Base-by-base conservation (phyloP, 805 yeast species). In the Starmerella gropengiesseri region DNA sequence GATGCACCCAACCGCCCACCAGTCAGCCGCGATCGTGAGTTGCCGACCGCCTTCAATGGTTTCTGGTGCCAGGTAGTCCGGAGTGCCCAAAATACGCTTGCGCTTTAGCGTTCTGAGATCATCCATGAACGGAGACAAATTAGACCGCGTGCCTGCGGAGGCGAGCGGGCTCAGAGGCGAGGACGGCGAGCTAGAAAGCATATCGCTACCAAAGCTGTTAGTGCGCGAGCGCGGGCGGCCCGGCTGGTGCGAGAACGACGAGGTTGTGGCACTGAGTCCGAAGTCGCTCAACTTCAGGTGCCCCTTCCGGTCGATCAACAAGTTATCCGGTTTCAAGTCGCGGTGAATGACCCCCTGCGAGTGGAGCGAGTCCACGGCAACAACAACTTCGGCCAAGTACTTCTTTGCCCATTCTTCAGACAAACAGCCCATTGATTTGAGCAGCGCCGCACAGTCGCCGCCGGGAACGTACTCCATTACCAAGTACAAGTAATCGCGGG, bases 1-100 rank as follows among this genome's bases (percentile, higher is more conserved):
- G 11, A 91, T 85, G 60, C 97, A 89, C 0, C 99, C 99, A 26
- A 89, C 74, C 2, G 97, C 84, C 99, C 99, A 91, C 98, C 98
- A 87, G 64, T 87, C 96, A n/a, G 89, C 77, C 49, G 78, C 73
- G 49, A 77, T 86, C 47, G 78, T 82, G 12, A 49, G 45, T 58
- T 89, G 95, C 0, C 82, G 80, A 1, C 71, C 68, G 30, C 96
- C 97, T 31, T 72, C 67, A 48, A 91, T 85, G 0, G 95, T 87
- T 58, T 91, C 99, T 0, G 99, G 99, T 0, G 99, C 94, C 30
- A 93, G 70, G 60, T 91, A 91, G 59, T 91, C 98, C 0, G 99
- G 99, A 0, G 99, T 91, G 0, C 99, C 99, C 25, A 48, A 71
- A 73, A 53, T 77, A 13, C 30, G 27, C 23, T 31, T 31, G 12